phyloP scores from a whole-genome alignment of 2,329 filamentous ascomycete genomes.

The Xylaria sp. region DNA sequence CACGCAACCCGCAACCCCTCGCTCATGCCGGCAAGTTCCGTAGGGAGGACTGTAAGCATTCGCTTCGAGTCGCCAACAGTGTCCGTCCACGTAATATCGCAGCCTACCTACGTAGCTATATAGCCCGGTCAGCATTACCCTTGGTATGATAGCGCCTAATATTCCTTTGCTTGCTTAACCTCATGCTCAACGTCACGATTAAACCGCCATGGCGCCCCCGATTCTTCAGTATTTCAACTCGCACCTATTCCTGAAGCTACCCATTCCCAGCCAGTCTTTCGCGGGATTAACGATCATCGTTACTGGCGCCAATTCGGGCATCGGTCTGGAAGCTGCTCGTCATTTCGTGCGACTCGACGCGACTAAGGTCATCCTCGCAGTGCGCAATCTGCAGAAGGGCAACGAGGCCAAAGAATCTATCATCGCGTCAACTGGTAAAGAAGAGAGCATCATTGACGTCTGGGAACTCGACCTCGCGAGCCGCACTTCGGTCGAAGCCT shows the following conservation, averaged over 20 bases:
- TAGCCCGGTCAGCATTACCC: too few relatives aligned
- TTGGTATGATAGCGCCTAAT: too few relatives aligned
- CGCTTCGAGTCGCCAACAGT: too few relatives aligned
- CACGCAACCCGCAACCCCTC: too few relatives aligned
- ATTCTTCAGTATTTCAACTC: background rate
- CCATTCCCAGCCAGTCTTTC: background rate
- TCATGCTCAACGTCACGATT: too few relatives aligned
- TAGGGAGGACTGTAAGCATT: too few relatives aligned
- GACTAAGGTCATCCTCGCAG: slow-evolving; percentile 50
- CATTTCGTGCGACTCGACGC: slow-evolving; percentile 49
- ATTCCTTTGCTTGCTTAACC: too few relatives aligned
- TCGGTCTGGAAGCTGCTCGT: slow-evolving; percentile 50
- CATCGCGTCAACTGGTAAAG: slow-evolving; percentile 33
- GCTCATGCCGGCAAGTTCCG: too few relatives aligned
- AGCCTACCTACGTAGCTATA: too few relatives aligned
- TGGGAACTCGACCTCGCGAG: slow-evolving; percentile 52
- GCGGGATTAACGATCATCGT: slow-evolving; percentile 41
- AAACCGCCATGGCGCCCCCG: slow-evolving; percentile 2
- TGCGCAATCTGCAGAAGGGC: slow-evolving; percentile 48
- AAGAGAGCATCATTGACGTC: slow-evolving; percentile 44
- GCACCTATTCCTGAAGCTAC: background rate
- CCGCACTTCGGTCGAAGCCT: slow-evolving; percentile 46
- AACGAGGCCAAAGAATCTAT: slow-evolving; percentile 48
- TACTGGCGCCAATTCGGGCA: slow-evolving; percentile 51
- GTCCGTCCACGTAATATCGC: too few relatives aligned